Evolutionary conservation across 176 grass and related monocot genomes (phyloP), one percentile per base, ranked within the genome.

Genomic region (Juncus inflexus): DNA sequence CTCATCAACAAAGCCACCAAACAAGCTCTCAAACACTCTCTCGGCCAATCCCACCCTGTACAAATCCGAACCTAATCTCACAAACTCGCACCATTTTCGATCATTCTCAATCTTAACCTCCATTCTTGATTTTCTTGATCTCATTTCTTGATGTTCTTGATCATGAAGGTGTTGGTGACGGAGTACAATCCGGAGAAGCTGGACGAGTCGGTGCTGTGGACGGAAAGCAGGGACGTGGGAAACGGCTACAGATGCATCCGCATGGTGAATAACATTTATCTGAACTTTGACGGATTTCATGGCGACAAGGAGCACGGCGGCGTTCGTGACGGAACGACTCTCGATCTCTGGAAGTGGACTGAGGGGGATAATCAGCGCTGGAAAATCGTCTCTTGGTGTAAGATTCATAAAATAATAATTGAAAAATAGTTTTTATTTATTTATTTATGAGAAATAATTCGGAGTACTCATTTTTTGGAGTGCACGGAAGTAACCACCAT

Each of bases 181-280:
- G 37, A 43, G 10, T 76, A 76, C 45, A 65, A 76, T 49, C 73
- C 73, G 3, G 73, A 76, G 9, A 55, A 76, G 39, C 61, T 76
- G 37, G 73, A 76, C 4, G 7, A 53, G 3, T 76, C 73, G n/a
- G 73, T 76, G 11, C 61, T 76, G 49, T 76, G 73, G 73, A 76
- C 61, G 5, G 59, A 76, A 19, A 65, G 61, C 43, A 65, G 61
- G 19, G 73, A 76, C 7, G 62, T 65, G 3, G 73, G 73, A 35
- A 12, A 7, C 12, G 47, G 28, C 6, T 76, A 50, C 45, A 65
- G 73, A 42, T 76, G 73, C 49, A 76, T 76, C 7, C 59, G 73
- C 43, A 79, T 79, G 76, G 76, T 79, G 57, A 79, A 79, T 58
- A 79, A 79, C 45, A 79, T 79, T 16, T 54, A 55, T 11, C 61